Conservation (phyloP, 2,329 filamentous ascomycete species). For the Curvularia sp. region DNA sequence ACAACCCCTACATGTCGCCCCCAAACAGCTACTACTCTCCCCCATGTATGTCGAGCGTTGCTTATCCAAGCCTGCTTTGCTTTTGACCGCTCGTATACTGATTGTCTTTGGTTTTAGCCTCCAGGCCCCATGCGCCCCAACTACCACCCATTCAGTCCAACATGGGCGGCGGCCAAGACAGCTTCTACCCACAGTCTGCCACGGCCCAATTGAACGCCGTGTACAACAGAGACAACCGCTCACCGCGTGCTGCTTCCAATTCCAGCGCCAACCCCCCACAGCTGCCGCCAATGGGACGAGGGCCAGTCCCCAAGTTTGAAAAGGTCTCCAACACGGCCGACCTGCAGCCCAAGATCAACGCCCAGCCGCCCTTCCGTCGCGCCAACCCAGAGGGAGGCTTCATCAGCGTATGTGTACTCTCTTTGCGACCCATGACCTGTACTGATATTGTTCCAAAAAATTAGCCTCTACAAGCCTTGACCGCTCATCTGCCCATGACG, state of each 20-base stretch:
- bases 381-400: constrained; percentile 97
- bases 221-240: constrained; percentile 62
- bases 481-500: constrained; percentile 88
- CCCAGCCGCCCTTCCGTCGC: constrained; percentile 87
- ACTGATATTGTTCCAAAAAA: constrained; percentile 24
- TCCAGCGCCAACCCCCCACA: constrained; percentile 57
- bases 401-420: constrained; percentile 76
- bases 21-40: constrained; percentile 66
- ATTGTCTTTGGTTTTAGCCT: constrained; percentile 43
- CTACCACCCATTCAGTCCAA: constrained; percentile 78
- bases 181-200: constrained; percentile 74
- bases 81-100: constrained; percentile 28
- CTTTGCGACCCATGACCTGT: neutral
- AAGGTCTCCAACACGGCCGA: constrained; percentile 77
- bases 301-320: constrained; percentile 85
- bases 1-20: constrained; percentile 64
- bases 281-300: constrained; percentile 57
- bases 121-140: constrained; percentile 66
- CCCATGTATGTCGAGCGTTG: constrained; percentile 55
- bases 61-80: constrained; percentile 10
- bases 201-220: constrained; percentile 74
- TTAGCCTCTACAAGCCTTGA: constrained; percentile 93
- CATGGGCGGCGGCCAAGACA: constrained; percentile 63
- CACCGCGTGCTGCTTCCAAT: constrained; percentile 53
- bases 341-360: constrained; percentile 80